These are phyloP conservation scores for Puccinia coronata DNA, from an alignment of 1,284 basidiomycete genomes.

Conservation along the genomic window DNA sequence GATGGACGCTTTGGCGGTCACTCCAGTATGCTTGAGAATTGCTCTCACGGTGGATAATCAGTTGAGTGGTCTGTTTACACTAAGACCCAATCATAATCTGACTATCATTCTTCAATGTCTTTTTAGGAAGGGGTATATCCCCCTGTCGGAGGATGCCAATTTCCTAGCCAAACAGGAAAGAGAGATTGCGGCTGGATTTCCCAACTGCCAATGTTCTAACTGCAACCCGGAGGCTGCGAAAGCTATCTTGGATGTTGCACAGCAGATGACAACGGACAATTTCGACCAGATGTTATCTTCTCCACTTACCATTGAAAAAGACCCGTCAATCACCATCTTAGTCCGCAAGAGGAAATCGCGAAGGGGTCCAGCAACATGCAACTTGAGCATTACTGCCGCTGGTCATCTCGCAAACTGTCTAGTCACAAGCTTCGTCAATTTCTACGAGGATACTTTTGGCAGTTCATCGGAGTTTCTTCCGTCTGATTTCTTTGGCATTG, in stretches of 20 bases:
- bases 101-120: no score
- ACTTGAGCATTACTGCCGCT: neutral
- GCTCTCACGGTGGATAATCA: neutral
- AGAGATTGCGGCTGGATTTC: neutral
- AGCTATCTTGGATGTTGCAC: neutral
- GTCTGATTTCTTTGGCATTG: neutral
- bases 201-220: neutral
- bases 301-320: neutral
- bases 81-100: no score
- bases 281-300: neutral
- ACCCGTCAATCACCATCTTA: no score
- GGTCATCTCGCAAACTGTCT: neutral
- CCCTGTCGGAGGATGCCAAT: neutral
- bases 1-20: conserved; percentile 1
- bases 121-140: neutral
- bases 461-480: neutral
- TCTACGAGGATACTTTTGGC: neutral
- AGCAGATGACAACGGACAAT: neutral
- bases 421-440: neutral
- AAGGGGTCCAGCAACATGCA: neutral
- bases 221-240: neutral
- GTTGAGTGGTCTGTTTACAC: no score
- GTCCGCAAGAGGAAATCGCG: no score
- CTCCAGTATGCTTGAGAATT: neutral
- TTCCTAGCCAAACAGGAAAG: neutral